phyloP scores from a whole-genome alignment of 768 basidiomycete genomes.

The Pleurotus pulmonarius region DNA sequence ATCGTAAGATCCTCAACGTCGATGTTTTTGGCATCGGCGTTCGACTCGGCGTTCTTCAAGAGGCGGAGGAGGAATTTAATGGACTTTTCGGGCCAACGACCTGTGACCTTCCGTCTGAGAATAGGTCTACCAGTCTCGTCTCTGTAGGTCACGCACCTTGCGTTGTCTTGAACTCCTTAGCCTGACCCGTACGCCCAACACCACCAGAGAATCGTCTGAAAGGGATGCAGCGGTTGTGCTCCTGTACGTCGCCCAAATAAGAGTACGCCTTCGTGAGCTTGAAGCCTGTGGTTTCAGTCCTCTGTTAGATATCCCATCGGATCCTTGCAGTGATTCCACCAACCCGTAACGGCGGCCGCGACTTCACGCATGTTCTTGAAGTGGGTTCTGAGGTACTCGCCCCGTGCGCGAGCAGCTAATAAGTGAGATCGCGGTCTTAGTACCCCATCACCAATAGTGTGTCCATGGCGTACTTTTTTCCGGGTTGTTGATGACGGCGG shows the following conservation, averaged over 20 bases:
- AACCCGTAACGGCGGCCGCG: conserved; percentile 88
- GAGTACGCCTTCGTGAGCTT: conserved; percentile 92
- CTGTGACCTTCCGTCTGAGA: conserved; percentile 34
- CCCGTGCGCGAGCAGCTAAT: conserved; percentile 85
- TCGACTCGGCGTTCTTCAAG: conserved; percentile 98
- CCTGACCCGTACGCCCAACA: conserved; percentile 92
- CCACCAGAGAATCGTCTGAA: conserved; percentile 95
- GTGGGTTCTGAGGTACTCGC: conserved; percentile 97
- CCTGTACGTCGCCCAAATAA: conserved; percentile 90
- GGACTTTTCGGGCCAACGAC: conserved; percentile 99
- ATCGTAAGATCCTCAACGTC: conserved; percentile 89
- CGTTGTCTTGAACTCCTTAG: conserved; percentile 94
- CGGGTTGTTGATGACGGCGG: conserved; percentile 83
- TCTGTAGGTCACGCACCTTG: conserved; percentile 62
- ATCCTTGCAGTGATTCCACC: conserved; percentile 17
- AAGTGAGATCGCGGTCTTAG: conserved; percentile 16
- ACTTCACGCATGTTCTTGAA: conserved; percentile 99
- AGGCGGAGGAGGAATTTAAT: conserved; percentile 92
- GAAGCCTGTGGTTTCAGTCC: conserved; percentile 52
- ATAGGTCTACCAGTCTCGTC: not conserved
- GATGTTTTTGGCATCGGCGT: conserved; percentile 96
- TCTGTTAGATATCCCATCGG: not conserved
- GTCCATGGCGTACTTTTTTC: conserved; percentile 76
- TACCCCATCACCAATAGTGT: not conserved
- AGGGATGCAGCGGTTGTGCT: conserved; percentile 96